A percentile compares a stretch with the other conserved stretches of the same genome.
Evolutionary conservation across 371 early-diverging fungal species (phyloP).

Genomic region (Apophysomyces elegans): DNA sequence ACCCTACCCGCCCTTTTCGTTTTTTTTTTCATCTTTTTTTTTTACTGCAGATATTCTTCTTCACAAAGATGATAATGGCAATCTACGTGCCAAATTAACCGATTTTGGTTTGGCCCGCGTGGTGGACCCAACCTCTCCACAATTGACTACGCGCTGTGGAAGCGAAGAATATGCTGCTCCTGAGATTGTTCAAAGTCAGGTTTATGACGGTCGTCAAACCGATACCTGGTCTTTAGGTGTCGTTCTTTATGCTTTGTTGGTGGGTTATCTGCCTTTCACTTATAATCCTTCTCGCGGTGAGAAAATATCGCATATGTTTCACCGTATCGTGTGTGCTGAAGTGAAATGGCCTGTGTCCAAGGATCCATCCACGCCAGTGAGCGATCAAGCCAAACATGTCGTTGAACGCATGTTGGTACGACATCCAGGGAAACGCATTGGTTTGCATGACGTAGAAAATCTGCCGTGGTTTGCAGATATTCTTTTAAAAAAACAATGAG

Average conservation of each 20-base stretch:
- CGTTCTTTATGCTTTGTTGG: constrained; percentile 67
- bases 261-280: constrained; percentile 57
- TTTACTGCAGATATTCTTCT: constrained; percentile 35
- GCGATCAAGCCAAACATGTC: constrained; percentile 38
- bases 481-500: too few species aligned
- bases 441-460: constrained; percentile 34
- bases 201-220: constrained; percentile 67
- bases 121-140: constrained; percentile 46
- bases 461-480: constrained; percentile 39
- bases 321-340: constrained; percentile 51
- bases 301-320: constrained; percentile 48
- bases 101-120: constrained; percentile 74
- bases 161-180: constrained; percentile 86
- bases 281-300: constrained; percentile 45
- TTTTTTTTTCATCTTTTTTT: too few species aligned
- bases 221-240: constrained; percentile 81
- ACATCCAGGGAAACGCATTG: constrained; percentile 43
- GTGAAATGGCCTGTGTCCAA: constrained; percentile 43
- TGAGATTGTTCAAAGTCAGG: constrained; percentile 71
- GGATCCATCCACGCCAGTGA: constrained; percentile 19
- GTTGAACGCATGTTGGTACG: constrained; percentile 42
- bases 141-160: constrained; percentile 65
- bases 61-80: constrained; percentile 26
- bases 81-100: constrained; percentile 65
- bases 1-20: too few species aligned